phyloP scores from a whole-genome alignment of 495 filamentous ascomycete genomes.

The Podospora pseudopauciseta region DNA sequence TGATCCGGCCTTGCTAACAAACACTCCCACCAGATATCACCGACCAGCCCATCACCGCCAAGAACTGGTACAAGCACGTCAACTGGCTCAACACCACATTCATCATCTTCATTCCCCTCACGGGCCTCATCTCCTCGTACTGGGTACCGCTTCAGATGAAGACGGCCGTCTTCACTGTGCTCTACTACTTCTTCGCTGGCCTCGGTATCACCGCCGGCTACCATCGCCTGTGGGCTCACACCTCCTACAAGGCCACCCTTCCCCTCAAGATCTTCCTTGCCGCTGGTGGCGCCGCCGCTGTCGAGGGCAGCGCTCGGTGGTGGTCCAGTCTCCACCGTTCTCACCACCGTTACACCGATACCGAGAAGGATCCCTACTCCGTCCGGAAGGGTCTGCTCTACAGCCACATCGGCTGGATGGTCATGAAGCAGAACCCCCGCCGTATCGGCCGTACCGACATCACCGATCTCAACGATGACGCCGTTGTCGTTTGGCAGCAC shows the following conservation, averaged over 20 bases:
- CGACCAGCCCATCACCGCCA: conserved; percentile 65
- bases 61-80: conserved; percentile 90
- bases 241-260: conserved; percentile 83
- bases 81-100: conserved; percentile 90
- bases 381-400: conserved; percentile 94
- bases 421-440: conserved; percentile 92
- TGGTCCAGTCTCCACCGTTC: conserved; percentile 96
- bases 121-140: conserved; percentile 70
- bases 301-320: conserved; percentile 95
- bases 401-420: conserved; percentile 92
- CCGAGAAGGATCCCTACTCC: conserved; percentile 97
- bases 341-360: conserved; percentile 98
- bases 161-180: conserved; percentile 75
- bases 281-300: conserved; percentile 86
- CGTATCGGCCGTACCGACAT: conserved; percentile 95
- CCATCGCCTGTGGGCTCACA: conserved; percentile 93
- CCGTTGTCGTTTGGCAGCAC: conserved; percentile 93
- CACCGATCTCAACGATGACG: conserved; percentile 90
- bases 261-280: conserved; percentile 93
- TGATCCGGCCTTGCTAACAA: conserved; percentile 10
- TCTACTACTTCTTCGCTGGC: conserved; percentile 91
- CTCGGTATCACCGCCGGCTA: conserved; percentile 80
- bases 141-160: conserved; percentile 75
- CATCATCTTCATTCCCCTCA: conserved; percentile 79
- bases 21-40: conserved; percentile 42